phyloP scores from a whole-genome alignment of 2,329 filamentous ascomycete species.

The Cryphonectria nitschkei region DNA sequence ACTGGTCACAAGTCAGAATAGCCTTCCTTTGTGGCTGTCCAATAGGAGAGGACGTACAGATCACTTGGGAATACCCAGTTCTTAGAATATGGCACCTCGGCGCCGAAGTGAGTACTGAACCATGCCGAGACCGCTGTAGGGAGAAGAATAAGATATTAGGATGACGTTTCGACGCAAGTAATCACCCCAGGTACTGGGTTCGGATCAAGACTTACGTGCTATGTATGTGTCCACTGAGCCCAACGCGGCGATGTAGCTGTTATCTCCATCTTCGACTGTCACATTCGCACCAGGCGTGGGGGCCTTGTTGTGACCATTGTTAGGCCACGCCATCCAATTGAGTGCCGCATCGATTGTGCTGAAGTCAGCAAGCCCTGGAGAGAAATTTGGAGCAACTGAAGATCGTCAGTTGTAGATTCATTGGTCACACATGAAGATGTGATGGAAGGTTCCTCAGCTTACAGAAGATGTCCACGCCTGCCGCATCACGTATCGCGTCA shows the following conservation, averaged over 20 bases:
- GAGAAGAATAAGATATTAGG: not conserved
- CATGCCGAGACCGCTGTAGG: conserved; percentile 35
- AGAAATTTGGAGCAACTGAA: conserved; percentile 49
- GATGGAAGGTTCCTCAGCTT: not conserved
- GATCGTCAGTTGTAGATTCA: not conserved
- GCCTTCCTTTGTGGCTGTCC: not conserved
- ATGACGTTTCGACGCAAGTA: conserved; percentile 30
- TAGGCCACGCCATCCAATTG: conserved; percentile 47
- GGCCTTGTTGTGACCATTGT: conserved; percentile 53
- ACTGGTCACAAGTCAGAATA: not conserved
- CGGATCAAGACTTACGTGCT: conserved; percentile 23
- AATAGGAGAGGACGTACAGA: conserved; percentile 33
- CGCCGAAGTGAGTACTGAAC: conserved; percentile 51
- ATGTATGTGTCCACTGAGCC: conserved; percentile 32
- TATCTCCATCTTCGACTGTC: conserved; percentile 46
- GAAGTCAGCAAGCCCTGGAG: conserved; percentile 45
- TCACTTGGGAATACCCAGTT: conserved; percentile 64
- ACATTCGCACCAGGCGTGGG: conserved; percentile 44
- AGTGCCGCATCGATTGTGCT: conserved; percentile 49
- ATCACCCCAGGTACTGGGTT: not conserved
- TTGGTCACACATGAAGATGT: not conserved
- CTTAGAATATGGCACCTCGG: conserved; percentile 50
- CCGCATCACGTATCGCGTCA: conserved; percentile 44
- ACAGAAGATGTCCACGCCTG: conserved; percentile 50
- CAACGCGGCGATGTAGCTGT: conserved; percentile 40